Base-by-base conservation (phyloP, 2,329 filamentous ascomycete species). In the Hymenoscyphus albidus region DNA sequence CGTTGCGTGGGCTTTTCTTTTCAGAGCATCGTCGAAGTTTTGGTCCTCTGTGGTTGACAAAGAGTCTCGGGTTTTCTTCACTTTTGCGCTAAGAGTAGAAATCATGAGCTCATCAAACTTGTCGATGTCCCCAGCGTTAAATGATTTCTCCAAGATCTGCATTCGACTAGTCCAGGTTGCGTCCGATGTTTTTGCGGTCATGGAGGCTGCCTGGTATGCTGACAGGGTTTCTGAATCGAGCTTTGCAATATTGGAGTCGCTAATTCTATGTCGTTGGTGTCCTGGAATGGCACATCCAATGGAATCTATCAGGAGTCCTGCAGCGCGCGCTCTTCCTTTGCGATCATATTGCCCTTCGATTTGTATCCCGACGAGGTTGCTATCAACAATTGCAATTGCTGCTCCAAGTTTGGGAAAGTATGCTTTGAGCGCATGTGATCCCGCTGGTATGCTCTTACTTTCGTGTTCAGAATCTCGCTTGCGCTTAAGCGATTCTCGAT, bases 291-390 rank as follows among this genome's bases (percentile, higher is more conserved):
- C 89, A 65, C 88, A 88, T 1, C 89, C 88, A 62, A 93, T 85
- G 0, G 90, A 89, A 73, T 93, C 89, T 40, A 91, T 88, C 32
- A 93, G 78, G 7, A 91, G 79, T 9, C 88, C 88, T 61, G 85
- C 82, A 0, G 80, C 78, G 48, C 83, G 83, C 44, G 83, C 80
- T 75, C 85, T 83, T 67, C 80, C 83, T 65, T 80, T 80, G n/a
- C 83, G 80, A 57, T 77, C 78, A 70, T 82, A 82, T 1, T 85
- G 86, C 1, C 83, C 82, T 71, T 89, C 85, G n/a, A 89, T 78
- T 71, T 92, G 89, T 61, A 93, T 81, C 0, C 86, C 89, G 16
- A 92, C 79, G 39, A 94, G 78, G 56, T 85, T 82, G 55, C 84
- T 83, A 39, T 85, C 85, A n/a, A 83, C 77, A 6, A 93, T 77